Conservation (phyloP, 2,329 filamentous ascomycete species). For the Penicillium sp. region DNA sequence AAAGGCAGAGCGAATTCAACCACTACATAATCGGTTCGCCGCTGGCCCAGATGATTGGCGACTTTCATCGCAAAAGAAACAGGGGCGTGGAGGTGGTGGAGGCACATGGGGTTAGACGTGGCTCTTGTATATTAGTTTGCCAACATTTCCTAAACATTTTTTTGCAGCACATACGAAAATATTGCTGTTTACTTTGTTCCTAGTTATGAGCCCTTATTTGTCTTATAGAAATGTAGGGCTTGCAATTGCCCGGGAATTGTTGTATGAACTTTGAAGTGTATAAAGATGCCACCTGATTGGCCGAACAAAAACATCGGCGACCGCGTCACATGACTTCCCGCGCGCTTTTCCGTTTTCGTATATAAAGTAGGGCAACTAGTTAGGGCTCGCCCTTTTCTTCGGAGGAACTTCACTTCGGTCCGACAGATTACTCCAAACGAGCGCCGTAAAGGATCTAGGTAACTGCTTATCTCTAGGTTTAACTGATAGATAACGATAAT, state of each 20-base stretch:
- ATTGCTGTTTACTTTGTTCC: background rate
- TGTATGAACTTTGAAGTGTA: too few relatives aligned
- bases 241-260: too few relatives aligned
- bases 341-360: background rate
- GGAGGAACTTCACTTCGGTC: too few relatives aligned
- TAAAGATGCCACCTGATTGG: background rate
- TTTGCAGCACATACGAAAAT: background rate
- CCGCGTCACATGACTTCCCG: too few relatives aligned
- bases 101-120: conserved; percentile 76
- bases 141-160: background rate
- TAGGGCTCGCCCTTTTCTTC: background rate
- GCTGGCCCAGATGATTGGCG: conserved; percentile 93
- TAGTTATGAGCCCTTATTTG: background rate
- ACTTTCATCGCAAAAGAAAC: conserved; percentile 78
- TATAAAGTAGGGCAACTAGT: background rate
- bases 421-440: too few relatives aligned
- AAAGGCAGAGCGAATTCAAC: conserved; percentile 91
- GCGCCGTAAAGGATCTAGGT: too few relatives aligned
- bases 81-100: conserved; percentile 78
- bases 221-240: background rate
- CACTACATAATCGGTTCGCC: conserved; percentile 87
- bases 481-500: too few relatives aligned
- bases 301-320: background rate
- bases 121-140: background rate
- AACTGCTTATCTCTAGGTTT: too few relatives aligned